Evolutionary conservation across 495 filamentous ascomycete genomes (phyloP).

Genomic region (Neurospora hispaniola): DNA sequence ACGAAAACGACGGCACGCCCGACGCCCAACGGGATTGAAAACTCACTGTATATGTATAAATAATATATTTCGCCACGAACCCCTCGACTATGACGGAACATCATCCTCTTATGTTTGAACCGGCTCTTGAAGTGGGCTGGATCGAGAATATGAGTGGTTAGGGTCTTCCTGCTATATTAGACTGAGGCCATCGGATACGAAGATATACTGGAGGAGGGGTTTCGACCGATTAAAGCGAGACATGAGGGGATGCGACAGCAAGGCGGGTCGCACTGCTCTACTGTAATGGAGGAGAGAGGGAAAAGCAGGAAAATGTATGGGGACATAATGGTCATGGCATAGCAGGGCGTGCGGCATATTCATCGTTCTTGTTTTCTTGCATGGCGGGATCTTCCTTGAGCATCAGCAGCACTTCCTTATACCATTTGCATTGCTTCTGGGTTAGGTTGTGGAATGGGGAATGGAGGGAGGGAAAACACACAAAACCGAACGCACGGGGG

Average conservation of each 20-base stretch:
- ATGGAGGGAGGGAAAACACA: neutral
- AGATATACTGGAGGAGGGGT: neutral
- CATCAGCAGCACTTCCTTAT: neutral
- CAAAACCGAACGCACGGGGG: neutral
- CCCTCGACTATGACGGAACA: neutral
- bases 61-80: conserved; percentile 1
- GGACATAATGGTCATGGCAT: neutral
- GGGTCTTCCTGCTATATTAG: neutral
- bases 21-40: neutral
- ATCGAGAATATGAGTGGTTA: neutral
- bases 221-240: neutral
- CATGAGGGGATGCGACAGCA: neutral
- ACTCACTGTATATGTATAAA: conserved; percentile 15
- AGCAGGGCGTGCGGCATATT: neutral
- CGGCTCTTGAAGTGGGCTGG: neutral
- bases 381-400: neutral
- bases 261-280: neutral
- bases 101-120: neutral
- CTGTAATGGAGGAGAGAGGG: neutral
- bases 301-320: neutral
- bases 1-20: neutral
- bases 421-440: neutral
- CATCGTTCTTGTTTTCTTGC: neutral
- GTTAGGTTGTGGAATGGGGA: neutral
- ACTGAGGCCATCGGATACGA: neutral